Evolutionary conservation across 169 alveolate species (phyloP), one percentile per base, ranked within the genome.

Genomic region (Cryptosporidium xiaoi): DNA sequence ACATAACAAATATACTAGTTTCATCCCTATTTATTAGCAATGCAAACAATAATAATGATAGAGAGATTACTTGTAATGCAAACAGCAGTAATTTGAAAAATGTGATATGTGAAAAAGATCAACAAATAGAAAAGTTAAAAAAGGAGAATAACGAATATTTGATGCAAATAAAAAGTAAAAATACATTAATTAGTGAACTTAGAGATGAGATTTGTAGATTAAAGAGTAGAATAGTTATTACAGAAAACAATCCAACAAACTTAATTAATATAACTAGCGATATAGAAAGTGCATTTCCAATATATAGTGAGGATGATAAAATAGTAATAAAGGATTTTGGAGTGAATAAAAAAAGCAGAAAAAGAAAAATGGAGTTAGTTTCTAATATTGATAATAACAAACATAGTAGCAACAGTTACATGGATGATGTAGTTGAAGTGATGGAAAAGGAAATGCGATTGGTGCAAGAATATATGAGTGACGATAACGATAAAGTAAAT

Each of bases 1-100:
- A 60, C 12, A 62, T 62, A 18, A 77, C 69, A 60, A 77, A 77
- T 34, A 77, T 77, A 36, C 34, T 77, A 2, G 71, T 60, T 44
- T 60, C 71, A n/a, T 40, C 87, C 12, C 34, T 60, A 24, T 60
- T 27, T 60, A 34, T 77, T 6, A 46, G 33, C n/a, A 62, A 77
- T 65, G 16, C 51, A n/a, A 65, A 44, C 8, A 36, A 20, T 15
- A 33, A 20, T 8, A 27, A 15, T 16, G 18, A 16, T 7, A 53
- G 33, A 13, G 51, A 56, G 10, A 36, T 50, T 33, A 40, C 29
- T 15, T 5, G 8, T 33, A 46, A n/a, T 6, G 3, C 1, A 8
- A 16, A 4, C 6, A 50, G 15, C 12, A 20, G 24, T 68, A 1
- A 5, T 51, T 16, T 48, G 20, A 27, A n/a, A 24, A 29, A 31